These are phyloP conservation scores for Syncephalastrum monosporum DNA, from an alignment of 371 early-diverging fungal genomes.

Conservation along the genomic window DNA sequence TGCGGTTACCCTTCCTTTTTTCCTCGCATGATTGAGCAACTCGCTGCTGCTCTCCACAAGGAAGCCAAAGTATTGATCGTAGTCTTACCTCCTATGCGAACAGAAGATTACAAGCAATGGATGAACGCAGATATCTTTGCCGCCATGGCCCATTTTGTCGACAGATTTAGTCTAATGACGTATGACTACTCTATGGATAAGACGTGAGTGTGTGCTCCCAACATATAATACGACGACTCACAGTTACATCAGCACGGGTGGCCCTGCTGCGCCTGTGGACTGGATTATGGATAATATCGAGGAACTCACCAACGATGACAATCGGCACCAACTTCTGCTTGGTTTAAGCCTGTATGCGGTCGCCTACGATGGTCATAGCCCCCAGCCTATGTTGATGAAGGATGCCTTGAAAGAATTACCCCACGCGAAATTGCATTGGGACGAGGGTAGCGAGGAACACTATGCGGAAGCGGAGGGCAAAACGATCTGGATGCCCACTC, in stretches of 20 bases:
- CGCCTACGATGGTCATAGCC: slow-evolving; percentile 29
- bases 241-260: slow-evolving; percentile 32
- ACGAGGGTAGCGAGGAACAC: slow-evolving; percentile 46
- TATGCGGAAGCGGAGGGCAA: slow-evolving; percentile 39
- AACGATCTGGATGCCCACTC: slow-evolving; percentile 55
- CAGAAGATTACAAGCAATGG: slow-evolving; percentile 24
- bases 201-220: slow-evolving; percentile 24
- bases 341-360: slow-evolving; percentile 62
- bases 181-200: slow-evolving; percentile 56
- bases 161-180: slow-evolving; percentile 63
- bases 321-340: slow-evolving; percentile 46
- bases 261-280: slow-evolving; percentile 54
- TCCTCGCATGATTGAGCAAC: slow-evolving; percentile 27
- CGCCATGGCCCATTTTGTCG: slow-evolving; percentile 37
- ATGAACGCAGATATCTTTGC: slow-evolving; percentile 37
- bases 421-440: slow-evolving; percentile 29
- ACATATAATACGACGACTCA: not conserved
- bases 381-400: slow-evolving; percentile 38
- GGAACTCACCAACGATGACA: slow-evolving; percentile 29
- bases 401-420: slow-evolving; percentile 27
- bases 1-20: slow-evolving; percentile 46
- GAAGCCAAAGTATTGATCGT: slow-evolving; percentile 36
- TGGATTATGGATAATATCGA: slow-evolving; percentile 61
- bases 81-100: slow-evolving; percentile 49
- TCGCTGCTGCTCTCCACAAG: slow-evolving; percentile 31